Conservation (phyloP, 495 filamentous ascomycete genomes). For the Bombardia bombarda region DNA sequence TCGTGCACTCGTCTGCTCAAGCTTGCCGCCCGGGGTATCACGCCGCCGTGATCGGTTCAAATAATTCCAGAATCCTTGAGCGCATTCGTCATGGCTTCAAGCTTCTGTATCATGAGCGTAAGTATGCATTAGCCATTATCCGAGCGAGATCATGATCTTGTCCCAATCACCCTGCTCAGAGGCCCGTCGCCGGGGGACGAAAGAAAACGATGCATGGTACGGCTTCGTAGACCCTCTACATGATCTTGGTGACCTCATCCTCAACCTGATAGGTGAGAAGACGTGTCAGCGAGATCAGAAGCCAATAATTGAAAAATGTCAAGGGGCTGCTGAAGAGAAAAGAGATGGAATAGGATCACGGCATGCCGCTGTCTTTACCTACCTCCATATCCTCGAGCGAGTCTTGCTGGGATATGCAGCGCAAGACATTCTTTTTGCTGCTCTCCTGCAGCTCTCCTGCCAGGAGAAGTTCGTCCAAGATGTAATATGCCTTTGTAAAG, state of each 20-base stretch:
- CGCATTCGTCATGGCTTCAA: conserved; percentile 22
- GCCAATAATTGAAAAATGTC: too few species aligned
- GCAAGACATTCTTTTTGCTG: conserved; percentile 95
- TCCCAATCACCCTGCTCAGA: conserved; percentile 2
- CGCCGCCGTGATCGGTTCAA: conserved; percentile 19
- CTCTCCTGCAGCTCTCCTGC: conserved; percentile 98
- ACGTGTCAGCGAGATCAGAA: conserved; percentile 51
- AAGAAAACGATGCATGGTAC: conserved; percentile 8
- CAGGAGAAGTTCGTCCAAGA: conserved; percentile 92
- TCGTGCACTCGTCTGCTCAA: too few species aligned
- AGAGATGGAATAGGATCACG: conserved; percentile 6
- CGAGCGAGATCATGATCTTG: not conserved
- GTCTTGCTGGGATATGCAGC: conserved; percentile 91
- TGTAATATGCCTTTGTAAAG: conserved; percentile 88
- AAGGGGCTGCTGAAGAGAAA: too few species aligned
- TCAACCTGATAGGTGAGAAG: conserved; percentile 63
- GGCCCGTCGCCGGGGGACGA: conserved; percentile 4
- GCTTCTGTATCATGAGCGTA: conserved; percentile 23
- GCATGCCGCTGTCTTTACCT: conserved; percentile 45
- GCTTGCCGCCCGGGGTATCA: conserved; percentile 3
- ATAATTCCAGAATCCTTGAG: conserved; percentile 32
- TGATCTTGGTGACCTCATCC: conserved; percentile 93
- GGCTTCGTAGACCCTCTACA: conserved; percentile 49
- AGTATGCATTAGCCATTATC: conserved; percentile 16
- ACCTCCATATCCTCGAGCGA: conserved; percentile 97